Percentiles rank a stretch among this genome's conserved stretches.
Conservation (phyloP, 345 rosid genomes). For the Arabidopsis arenosa region DNA sequence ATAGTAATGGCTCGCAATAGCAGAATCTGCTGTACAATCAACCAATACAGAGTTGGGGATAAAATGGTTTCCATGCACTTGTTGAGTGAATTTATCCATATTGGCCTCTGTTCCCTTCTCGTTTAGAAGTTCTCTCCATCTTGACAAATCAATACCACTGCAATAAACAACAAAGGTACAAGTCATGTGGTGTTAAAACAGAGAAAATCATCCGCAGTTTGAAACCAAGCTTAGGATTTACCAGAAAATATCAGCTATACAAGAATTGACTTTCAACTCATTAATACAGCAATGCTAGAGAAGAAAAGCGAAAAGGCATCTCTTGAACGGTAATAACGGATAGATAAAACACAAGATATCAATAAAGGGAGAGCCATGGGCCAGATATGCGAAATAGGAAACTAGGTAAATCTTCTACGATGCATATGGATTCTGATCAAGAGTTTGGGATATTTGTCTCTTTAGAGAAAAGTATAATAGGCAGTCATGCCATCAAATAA, state of each 20-base stretch:
- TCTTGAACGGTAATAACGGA: not conserved
- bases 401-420: conserved; percentile 6
- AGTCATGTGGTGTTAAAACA: conserved; percentile 24
- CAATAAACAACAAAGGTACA: conserved; percentile 32
- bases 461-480: not conserved
- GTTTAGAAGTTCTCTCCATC: conserved; percentile 77
- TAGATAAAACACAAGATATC: conserved; percentile 7
- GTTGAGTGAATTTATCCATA: conserved; percentile 75
- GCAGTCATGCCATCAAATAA: conserved; percentile 5
- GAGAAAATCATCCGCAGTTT: not conserved
- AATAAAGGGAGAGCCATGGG: not conserved
- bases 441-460: not conserved
- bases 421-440: not conserved
- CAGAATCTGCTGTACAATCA: conserved; percentile 97
- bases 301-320: not conserved
- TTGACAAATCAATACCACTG: conserved; percentile 84
- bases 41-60: conserved; percentile 95
- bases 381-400: conserved; percentile 9
- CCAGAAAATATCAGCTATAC: not conserved
- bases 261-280: conserved; percentile 10
- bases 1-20: conserved; percentile 73
- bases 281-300: not conserved
- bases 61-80: conserved; percentile 88
- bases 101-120: conserved; percentile 78
- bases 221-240: not conserved